Percentiles rank a stretch among this genome's conserved stretches.
phyloP scores from a whole-genome alignment of 129 eudicot species.

The Apium graveolens region DNA sequence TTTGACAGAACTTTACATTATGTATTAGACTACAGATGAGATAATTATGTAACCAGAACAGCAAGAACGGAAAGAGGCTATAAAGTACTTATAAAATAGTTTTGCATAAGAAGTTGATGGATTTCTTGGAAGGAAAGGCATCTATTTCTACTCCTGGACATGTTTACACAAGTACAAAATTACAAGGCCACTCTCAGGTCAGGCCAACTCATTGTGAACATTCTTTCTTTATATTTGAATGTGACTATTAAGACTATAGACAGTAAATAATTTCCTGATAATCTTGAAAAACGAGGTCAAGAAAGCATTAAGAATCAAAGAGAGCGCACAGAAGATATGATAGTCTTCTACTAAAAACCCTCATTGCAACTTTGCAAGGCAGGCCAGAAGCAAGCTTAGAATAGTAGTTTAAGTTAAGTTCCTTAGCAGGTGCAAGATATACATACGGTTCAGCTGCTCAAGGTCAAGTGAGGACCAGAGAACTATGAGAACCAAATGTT shows the following conservation, averaged over 20 bases:
- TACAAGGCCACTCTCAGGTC: background rate
- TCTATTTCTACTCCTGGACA: background rate
- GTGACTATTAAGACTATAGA: background rate
- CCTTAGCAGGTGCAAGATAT: background rate
- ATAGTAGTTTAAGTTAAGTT: background rate
- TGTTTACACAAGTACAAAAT: background rate
- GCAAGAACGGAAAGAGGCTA: background rate
- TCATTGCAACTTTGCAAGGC: background rate
- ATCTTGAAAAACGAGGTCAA: background rate
- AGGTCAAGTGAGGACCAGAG: background rate
- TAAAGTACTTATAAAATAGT: background rate
- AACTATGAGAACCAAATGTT: background rate
- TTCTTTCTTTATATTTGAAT: background rate
- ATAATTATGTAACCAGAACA: background rate
- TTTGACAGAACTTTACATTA: background rate
- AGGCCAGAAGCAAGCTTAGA: background rate
- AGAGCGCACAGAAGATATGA: background rate
- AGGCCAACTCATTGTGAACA: background rate
- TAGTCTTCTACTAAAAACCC: background rate
- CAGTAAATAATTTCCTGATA: background rate
- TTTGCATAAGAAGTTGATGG: background rate
- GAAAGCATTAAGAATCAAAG: background rate
- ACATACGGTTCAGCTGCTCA: background rate
- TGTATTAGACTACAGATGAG: background rate
- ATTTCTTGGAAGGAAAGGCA: background rate